Evolutionary conservation across 2,329 filamentous ascomycete genomes (phyloP).

Genomic region (Myriosclerotinia curreyana): DNA sequence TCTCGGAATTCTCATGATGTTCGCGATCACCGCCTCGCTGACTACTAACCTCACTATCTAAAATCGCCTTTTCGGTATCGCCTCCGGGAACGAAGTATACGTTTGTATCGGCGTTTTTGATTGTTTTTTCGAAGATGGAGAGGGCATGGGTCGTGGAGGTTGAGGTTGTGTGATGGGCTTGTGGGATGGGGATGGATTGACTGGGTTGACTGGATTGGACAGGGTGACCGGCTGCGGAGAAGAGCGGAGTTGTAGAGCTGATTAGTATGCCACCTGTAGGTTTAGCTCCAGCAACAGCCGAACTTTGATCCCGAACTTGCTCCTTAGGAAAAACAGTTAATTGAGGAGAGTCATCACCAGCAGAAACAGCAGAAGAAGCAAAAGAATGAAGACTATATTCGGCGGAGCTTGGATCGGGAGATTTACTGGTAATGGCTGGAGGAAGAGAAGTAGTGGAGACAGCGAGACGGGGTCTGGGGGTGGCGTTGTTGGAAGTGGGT

Average conservation of each 20-base stretch:
- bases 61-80: not conserved
- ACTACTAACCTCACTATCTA: not conserved
- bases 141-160: not conserved
- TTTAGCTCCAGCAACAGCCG: not conserved
- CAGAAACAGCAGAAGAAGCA: slow-evolving; percentile 1
- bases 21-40: not conserved
- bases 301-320: not conserved
- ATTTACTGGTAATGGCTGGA: not conserved
- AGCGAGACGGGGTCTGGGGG: not conserved
- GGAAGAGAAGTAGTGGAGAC: not conserved
- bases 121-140: not conserved
- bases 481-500: not conserved
- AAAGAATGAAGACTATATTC: slow-evolving; percentile 16
- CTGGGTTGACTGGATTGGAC: no score
- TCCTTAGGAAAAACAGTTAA: no score
- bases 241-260: not conserved
- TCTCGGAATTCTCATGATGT: no score
- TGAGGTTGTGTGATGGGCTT: no score
- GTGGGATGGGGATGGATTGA: no score
- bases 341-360: no score
- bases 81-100: slow-evolving; percentile 2
- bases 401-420: not conserved
- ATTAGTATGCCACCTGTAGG: not conserved
- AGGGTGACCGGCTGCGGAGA: not conserved
- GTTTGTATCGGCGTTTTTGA: not conserved